Evolutionary conservation across 176 grass and related monocot species (phyloP).

Genomic region (Areca catechu): DNA sequence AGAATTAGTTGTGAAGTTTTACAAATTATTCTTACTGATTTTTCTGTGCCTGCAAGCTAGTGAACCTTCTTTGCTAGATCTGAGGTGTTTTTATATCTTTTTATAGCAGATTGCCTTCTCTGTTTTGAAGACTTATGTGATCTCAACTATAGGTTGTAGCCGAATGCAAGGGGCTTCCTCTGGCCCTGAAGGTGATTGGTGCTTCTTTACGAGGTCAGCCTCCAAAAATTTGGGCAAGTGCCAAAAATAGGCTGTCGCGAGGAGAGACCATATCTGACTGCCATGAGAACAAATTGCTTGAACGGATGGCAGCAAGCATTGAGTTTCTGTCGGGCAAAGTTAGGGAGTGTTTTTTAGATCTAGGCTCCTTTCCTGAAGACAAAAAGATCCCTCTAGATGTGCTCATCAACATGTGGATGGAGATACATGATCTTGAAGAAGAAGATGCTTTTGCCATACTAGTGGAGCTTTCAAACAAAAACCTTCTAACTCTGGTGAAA

Average conservation of each 20-base stretch:
- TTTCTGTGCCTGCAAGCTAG: no score
- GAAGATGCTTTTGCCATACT: constrained; percentile 84
- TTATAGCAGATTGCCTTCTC: no score
- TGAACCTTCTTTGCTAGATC: no score
- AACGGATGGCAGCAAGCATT: constrained; percentile 75
- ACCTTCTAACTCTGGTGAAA: constrained; percentile 82
- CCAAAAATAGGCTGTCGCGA: constrained; percentile 76
- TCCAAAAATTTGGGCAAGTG: constrained; percentile 91
- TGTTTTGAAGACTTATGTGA: background rate
- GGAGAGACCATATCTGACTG: constrained; percentile 75
- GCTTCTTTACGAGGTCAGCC: constrained; percentile 70
- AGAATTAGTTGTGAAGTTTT: no score
- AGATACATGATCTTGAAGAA: constrained; percentile 84
- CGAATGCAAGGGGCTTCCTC: constrained; percentile 92
- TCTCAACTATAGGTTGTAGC: constrained; percentile 40
- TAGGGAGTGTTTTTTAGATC: constrained; percentile 88
- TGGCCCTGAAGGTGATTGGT: constrained; percentile 83
- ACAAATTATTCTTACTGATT: no score
- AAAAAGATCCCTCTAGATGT: constrained; percentile 93
- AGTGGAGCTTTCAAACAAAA: constrained; percentile 75
- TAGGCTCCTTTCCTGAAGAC: constrained; percentile 93
- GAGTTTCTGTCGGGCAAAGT: constrained; percentile 64
- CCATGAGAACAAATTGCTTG: constrained; percentile 79
- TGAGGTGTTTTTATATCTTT: no score
- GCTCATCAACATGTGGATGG: constrained; percentile 95